Conservation (phyloP, 768 basidiomycete genomes). For the Phlegmacium glaucopus region DNA sequence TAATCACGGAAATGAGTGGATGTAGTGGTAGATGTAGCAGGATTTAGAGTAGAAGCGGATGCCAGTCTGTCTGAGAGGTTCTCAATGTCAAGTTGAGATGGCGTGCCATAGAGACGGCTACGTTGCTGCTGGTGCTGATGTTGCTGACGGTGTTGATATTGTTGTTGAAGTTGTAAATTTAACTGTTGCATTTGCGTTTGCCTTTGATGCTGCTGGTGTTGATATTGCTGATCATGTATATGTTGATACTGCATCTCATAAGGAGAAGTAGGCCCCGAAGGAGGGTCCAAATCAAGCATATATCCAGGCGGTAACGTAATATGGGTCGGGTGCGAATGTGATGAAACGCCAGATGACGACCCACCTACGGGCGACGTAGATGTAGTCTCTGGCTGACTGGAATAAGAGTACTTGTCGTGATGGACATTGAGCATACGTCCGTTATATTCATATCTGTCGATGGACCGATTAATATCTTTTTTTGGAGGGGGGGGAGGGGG, state of each 20-base stretch:
- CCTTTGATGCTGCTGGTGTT: conserved; percentile 8
- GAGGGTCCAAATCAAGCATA: conserved; percentile 33
- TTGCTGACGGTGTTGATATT: conserved; percentile 43
- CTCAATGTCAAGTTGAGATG: conserved; percentile 13
- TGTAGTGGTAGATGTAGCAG: neutral
- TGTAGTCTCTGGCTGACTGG: conserved; percentile 6
- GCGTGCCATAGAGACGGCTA: neutral
- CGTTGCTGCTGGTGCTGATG: conserved; percentile 6
- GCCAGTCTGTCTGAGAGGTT: conserved; percentile 13
- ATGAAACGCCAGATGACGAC: neutral
- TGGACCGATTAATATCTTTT: neutral
- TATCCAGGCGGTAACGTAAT: conserved; percentile 33
- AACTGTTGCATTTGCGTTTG: conserved; percentile 1
- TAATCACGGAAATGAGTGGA: too few species aligned
- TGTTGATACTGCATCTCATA: conserved; percentile 18
- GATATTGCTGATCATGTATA: conserved; percentile 13
- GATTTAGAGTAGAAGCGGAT: neutral
- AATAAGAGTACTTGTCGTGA: conserved; percentile 75
- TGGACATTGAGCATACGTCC: conserved; percentile 87
- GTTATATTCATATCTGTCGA: conserved; percentile 77
- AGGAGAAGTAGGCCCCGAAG: conserved; percentile 32
- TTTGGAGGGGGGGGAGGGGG: too few species aligned
- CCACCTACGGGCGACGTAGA: neutral
- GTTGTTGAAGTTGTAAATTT: conserved; percentile 45
- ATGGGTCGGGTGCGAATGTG: conserved; percentile 19